These are phyloP conservation scores for Scheffersomyces ergatensis DNA, from an alignment of 805 yeast species.

Conservation along the genomic window DNA sequence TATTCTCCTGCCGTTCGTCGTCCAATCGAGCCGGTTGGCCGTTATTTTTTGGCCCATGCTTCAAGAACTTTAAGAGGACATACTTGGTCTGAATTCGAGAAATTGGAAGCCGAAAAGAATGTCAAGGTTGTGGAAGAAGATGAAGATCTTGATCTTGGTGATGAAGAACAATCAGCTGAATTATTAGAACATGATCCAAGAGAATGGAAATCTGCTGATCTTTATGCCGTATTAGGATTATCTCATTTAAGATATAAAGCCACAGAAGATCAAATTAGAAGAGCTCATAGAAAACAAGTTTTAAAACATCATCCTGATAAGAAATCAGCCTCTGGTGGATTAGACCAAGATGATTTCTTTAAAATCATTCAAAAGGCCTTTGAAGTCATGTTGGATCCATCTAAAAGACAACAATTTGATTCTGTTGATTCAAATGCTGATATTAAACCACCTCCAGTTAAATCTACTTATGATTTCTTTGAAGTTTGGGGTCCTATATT, in stretches of 20 bases:
- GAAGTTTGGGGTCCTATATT: constrained; percentile 93
- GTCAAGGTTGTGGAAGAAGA: constrained; percentile 68
- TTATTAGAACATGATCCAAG: constrained; percentile 89
- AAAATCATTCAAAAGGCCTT: constrained; percentile 96
- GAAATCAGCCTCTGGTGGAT: constrained; percentile 85
- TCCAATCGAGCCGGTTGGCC: constrained; percentile 95
- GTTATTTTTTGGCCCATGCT: constrained; percentile 93
- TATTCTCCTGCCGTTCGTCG: constrained; percentile 67
- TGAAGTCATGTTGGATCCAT: constrained; percentile 83
- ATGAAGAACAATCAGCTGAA: constrained; percentile 67
- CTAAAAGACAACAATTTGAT: constrained; percentile 89
- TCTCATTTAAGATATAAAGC: constrained; percentile 89
- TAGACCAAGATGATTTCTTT: constrained; percentile 94
- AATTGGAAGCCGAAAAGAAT: constrained; percentile 86
- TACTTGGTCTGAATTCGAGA: constrained; percentile 97
- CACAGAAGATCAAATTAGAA: constrained; percentile 87
- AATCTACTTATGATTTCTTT: constrained; percentile 74
- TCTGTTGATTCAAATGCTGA: constrained; percentile 90
- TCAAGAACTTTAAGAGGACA: constrained; percentile 94
- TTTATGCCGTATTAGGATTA: constrained; percentile 93
- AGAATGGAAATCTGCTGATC: constrained; percentile 96
- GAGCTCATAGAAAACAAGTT: constrained; percentile 96
- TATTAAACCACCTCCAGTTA: constrained; percentile 72
- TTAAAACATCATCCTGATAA: constrained; percentile 98
- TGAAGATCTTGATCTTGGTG: constrained; percentile 63